Conservation (phyloP, 768 basidiomycete genomes). For the Lentinula lateritia region DNA sequence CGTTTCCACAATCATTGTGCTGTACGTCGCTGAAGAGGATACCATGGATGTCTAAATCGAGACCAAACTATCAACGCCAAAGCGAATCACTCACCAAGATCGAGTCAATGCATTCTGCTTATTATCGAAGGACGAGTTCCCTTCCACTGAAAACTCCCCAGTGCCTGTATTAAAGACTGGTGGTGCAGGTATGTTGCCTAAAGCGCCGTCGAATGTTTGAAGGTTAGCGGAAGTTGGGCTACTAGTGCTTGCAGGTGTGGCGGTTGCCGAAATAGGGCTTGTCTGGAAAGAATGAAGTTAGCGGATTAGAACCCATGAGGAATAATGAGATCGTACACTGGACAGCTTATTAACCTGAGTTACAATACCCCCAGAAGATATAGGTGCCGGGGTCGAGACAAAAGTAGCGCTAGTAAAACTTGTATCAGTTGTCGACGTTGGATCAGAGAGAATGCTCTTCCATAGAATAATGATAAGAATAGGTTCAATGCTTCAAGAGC, state of each 20-base stretch:
- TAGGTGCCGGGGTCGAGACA: not conserved
- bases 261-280: not conserved
- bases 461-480: not conserved
- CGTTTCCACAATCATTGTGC: conserved; percentile 54
- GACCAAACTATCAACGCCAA: not conserved
- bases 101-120: conserved; percentile 38
- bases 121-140: conserved; percentile 43
- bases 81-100: conserved; percentile 29
- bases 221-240: not conserved
- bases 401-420: not conserved
- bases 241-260: not conserved
- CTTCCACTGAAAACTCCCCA: conserved; percentile 25
- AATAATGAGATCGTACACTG: not conserved
- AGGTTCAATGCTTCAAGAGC: not conserved
- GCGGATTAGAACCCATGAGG: no score
- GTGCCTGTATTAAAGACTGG: not conserved
- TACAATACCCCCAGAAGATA: not conserved
- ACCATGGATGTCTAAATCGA: not conserved
- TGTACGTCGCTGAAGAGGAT: conserved; percentile 38
- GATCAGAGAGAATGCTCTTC: not conserved
- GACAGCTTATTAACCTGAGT: not conserved
- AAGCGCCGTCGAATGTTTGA: not conserved
- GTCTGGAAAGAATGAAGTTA: not conserved
- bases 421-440: not conserved
- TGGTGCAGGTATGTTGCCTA: conserved; percentile 1